phyloP scores from a whole-genome alignment of 495 filamentous ascomycete genomes.

The Neurospora sp. region DNA sequence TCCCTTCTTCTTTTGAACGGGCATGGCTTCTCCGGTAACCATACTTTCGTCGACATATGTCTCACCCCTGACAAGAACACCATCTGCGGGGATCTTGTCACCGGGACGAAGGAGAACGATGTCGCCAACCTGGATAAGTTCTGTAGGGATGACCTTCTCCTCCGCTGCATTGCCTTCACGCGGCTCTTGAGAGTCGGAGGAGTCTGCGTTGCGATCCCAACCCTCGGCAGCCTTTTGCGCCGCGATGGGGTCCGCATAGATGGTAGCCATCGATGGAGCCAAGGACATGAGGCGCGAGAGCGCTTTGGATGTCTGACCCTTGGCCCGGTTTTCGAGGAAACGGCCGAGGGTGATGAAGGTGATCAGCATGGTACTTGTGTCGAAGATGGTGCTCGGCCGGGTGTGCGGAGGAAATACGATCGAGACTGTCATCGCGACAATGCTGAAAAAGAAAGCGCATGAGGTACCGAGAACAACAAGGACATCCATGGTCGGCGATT shows the following conservation, averaged over 20 bases:
- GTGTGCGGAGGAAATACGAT: constrained; percentile 58
- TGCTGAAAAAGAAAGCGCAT: constrained; percentile 95
- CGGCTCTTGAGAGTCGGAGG: constrained; percentile 35
- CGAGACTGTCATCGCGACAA: constrained; percentile 78
- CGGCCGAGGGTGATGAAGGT: constrained; percentile 89
- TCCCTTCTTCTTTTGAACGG: constrained; percentile 77
- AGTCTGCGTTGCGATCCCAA: constrained; percentile 44
- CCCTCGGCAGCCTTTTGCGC: constrained; percentile 79
- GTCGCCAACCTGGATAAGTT: constrained; percentile 90
- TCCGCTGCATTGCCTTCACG: constrained; percentile 51
- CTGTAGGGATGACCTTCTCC: constrained; percentile 79
- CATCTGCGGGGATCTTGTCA: constrained; percentile 95
- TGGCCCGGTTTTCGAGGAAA: constrained; percentile 89
- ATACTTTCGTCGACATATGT: constrained; percentile 96
- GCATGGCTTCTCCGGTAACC: constrained; percentile 95
- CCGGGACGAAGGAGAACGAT: constrained; percentile 87
- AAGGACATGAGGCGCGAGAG: constrained; percentile 93
- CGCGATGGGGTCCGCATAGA: constrained; percentile 94
- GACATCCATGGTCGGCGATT: constrained; percentile 94
- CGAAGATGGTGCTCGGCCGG: constrained; percentile 80
- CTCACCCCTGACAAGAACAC: constrained; percentile 75
- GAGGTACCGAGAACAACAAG: constrained; percentile 90
- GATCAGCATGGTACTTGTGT: constrained; percentile 98
- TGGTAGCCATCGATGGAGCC: constrained; percentile 91
- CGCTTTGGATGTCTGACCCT: constrained; percentile 92